These are phyloP conservation scores for Auriscalpium vulgare DNA, from an alignment of 768 basidiomycete genomes.

Conservation along the genomic window DNA sequence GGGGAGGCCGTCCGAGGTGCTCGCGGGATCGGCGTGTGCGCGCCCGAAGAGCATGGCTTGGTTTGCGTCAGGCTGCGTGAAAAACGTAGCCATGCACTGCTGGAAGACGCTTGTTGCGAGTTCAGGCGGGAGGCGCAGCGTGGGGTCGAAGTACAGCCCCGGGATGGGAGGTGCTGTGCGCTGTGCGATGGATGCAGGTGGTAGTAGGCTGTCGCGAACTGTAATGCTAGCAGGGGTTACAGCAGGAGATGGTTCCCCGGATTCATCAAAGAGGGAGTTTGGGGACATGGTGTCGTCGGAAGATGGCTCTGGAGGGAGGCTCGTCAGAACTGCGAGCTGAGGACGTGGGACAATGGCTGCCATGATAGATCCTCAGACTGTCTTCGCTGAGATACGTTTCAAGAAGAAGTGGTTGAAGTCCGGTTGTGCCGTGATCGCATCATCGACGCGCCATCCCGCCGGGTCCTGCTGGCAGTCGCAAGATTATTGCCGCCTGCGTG, in stretches of 20 bases:
- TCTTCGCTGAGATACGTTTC: no score
- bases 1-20: constrained; percentile 41
- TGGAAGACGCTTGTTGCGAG: constrained; percentile 40
- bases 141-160: constrained; percentile 56
- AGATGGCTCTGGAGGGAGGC: neutral
- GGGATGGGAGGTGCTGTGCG: constrained; percentile 47
- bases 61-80: constrained; percentile 43
- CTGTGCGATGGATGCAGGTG: constrained; percentile 18
- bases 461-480: no score
- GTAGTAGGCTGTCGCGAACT: neutral
- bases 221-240: neutral
- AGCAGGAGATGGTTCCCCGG: constrained; percentile 2
- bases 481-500: no score
- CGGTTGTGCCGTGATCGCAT: no score
- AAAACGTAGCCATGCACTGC: constrained; percentile 54
- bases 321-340: neutral
- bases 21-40: neutral
- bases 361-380: no score
- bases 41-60: constrained; percentile 87
- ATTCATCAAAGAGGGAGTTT: constrained; percentile 48
- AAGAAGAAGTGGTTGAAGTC: no score
- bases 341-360: no score
- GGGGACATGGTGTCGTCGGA: constrained; percentile 15
- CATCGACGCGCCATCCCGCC: no score
- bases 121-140: constrained; percentile 39